phyloP scores from a whole-genome alignment of 495 filamentous ascomycete species.

The Bombardia bombarda region DNA sequence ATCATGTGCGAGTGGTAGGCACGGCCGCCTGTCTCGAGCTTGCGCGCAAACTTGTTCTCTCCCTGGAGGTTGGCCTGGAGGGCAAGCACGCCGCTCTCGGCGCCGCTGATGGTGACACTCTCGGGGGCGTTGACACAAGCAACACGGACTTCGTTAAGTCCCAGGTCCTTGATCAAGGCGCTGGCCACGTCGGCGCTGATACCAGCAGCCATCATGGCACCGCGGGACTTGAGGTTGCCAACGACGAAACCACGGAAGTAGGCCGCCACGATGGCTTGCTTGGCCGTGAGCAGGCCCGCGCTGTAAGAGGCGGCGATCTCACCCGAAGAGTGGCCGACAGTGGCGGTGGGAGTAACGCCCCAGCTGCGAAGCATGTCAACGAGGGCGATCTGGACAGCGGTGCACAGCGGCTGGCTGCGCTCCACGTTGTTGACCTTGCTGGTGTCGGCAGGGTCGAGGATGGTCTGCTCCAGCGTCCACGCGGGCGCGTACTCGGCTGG shows the following conservation, averaged over 20 bases:
- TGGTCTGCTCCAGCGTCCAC: slow-evolving; percentile 1
- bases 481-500: slow-evolving; percentile 10
- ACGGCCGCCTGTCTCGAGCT: slow-evolving; percentile 21
- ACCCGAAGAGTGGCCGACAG: slow-evolving; percentile 52
- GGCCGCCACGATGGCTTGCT: slow-evolving; percentile 39
- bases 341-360: slow-evolving; percentile 36
- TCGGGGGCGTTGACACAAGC: slow-evolving; percentile 37
- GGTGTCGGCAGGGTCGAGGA: background rate
- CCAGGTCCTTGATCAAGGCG: background rate
- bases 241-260: slow-evolving; percentile 23
- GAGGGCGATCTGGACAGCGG: slow-evolving; percentile 40
- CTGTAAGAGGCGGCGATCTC: slow-evolving; percentile 44
- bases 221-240: background rate
- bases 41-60: slow-evolving; percentile 11
- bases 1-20: slow-evolving; percentile 36
- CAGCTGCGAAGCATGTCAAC: slow-evolving; percentile 38
- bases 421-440: background rate
- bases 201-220: slow-evolving; percentile 2
- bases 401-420: slow-evolving; percentile 36
- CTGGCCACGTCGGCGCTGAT: background rate
- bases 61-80: slow-evolving; percentile 9
- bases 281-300: slow-evolving; percentile 29
- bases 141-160: background rate
- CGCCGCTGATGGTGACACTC: slow-evolving; percentile 38
- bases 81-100: slow-evolving; percentile 19